Conservation (phyloP, 306 rosid genomes). For the Macrotyloma uniflorum region DNA sequence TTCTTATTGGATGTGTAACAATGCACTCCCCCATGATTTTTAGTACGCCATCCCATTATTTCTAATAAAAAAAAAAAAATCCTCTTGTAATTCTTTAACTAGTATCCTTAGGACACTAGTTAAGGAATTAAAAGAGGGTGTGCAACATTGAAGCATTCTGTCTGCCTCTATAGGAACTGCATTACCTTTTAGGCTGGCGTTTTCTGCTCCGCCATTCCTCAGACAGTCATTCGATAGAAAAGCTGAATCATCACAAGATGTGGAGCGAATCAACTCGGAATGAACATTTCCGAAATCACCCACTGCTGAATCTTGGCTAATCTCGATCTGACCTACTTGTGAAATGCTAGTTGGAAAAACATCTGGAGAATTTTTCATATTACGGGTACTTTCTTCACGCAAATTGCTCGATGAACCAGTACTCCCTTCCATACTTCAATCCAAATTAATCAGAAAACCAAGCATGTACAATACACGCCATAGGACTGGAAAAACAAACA, state of each 20-base stretch:
- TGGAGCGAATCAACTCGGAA: constrained; percentile 45
- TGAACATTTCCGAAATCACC: constrained; percentile 46
- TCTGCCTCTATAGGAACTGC: constrained; percentile 48
- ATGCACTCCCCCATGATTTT: no score
- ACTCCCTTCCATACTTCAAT: constrained; percentile 58
- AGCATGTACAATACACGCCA: not conserved
- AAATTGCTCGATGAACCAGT: constrained; percentile 51
- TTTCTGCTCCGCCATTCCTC: constrained; percentile 50
- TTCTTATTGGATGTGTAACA: no score
- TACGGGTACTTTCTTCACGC: constrained; percentile 57
- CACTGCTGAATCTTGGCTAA: constrained; percentile 50
- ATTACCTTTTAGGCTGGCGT: constrained; percentile 50
- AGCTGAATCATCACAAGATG: constrained; percentile 45
- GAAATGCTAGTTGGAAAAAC: constrained; percentile 37
- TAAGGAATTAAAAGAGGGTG: not conserved
- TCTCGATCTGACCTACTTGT: constrained; percentile 46
- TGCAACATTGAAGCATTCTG: constrained; percentile 26
- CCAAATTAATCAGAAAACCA: constrained; percentile 34
- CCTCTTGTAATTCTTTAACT: no score
- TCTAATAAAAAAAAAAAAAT: no score
- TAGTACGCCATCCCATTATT: no score
- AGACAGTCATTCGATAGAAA: constrained; percentile 37
- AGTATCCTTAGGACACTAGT: no score
- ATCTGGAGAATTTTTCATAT: constrained; percentile 52
- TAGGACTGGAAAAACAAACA: constrained; percentile 8